Conservation (phyloP, 371 early-diverging fungal genomes). For the Rhizomucor pusillus region DNA sequence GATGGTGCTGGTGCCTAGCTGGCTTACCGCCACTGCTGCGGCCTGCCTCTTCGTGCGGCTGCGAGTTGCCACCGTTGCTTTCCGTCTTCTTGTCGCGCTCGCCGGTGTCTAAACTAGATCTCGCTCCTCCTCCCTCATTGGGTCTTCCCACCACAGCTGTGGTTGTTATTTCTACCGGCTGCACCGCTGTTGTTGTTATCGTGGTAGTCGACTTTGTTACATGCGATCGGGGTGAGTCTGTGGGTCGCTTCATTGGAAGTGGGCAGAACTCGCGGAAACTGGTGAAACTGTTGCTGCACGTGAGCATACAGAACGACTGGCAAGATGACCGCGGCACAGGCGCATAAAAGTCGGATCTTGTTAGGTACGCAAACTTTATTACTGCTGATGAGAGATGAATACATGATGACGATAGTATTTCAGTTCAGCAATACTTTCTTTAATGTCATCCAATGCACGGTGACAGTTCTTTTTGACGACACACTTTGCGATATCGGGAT, state of each 20-base stretch:
- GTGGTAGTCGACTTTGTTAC: slow-evolving; percentile 38
- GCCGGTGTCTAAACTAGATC: background rate
- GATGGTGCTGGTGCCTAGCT: slow-evolving; percentile 30
- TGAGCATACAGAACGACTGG: no score
- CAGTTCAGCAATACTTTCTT: slow-evolving; percentile 87
- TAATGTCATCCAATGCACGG: slow-evolving; percentile 89
- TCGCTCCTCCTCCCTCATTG: background rate
- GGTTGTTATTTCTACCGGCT: slow-evolving; percentile 43
- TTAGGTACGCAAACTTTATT: no score
- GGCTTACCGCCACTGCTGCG: slow-evolving; percentile 27
- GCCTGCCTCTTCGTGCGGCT: background rate
- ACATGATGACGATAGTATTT: slow-evolving; percentile 65
- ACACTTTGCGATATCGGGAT: slow-evolving; percentile 36
- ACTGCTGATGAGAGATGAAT: slow-evolving; percentile 28
- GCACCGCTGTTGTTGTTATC: slow-evolving; percentile 38
- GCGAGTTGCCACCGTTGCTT: slow-evolving; percentile 1
- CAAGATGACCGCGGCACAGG: no score
- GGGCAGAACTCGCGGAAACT: no score
- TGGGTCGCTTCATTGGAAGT: no score
- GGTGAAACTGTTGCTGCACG: no score
- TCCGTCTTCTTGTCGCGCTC: slow-evolving; percentile 2
- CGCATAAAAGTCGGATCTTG: no score
- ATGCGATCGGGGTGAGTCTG: slow-evolving; percentile 1
- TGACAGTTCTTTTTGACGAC: slow-evolving; percentile 62
- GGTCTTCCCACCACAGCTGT: slow-evolving; percentile 30